Base-by-base conservation (phyloP, 495 filamentous ascomycete genomes). In the Thermothielavioides terrestris region DNA sequence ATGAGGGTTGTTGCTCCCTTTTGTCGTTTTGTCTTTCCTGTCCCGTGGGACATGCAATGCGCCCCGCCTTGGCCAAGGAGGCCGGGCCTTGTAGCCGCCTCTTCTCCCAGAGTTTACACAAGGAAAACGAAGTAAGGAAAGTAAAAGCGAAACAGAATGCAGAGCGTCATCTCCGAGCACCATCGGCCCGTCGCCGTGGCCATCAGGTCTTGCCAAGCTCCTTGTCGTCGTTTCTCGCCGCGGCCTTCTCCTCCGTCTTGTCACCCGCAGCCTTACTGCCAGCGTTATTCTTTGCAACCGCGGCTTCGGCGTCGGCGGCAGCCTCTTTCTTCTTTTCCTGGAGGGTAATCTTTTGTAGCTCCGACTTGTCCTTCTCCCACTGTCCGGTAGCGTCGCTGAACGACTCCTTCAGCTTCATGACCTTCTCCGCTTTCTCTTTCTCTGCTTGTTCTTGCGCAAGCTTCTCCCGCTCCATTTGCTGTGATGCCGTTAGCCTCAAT, bases 401-500 rank as follows among this genome's bases (percentile, higher is more conserved):
- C 39, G 82, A 68, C 46, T 81, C 79, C 52, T 85, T 83, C 51
- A 88, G 79, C 67, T 81, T 83, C 60, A 80, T 75, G 55, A 76
- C 67, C 34, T 77, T 71, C 41, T 85, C 79, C 17, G 76, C 76
- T 30, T 80, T 77, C 54, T 90, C 82, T 55, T 78, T 74, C 54
- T 89, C 85, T 65, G 86, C 84, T 8, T 74, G 66, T 62, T 95
- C 89, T 25, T 77, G 81, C 23, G 77, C 79, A 49, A 81, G 71
- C 26, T 81, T 79, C 57, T 95, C 89, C 48, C 79, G 67, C 57
- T 95, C 88, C 88, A 95, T 94, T 69, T 95, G 85, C 73, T 88
- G 48, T 17, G 25, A 12, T 2, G 11, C n/a, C 22, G 43, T 57
- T 55, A 65, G 63, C 48, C 7, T 53, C 43, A 37, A 38, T 32